Evolutionary conservation across 495 filamentous ascomycete genomes (phyloP), one percentile per base, ranked within the genome.

Genomic region (Xanthoparmelia taractica): DNA sequence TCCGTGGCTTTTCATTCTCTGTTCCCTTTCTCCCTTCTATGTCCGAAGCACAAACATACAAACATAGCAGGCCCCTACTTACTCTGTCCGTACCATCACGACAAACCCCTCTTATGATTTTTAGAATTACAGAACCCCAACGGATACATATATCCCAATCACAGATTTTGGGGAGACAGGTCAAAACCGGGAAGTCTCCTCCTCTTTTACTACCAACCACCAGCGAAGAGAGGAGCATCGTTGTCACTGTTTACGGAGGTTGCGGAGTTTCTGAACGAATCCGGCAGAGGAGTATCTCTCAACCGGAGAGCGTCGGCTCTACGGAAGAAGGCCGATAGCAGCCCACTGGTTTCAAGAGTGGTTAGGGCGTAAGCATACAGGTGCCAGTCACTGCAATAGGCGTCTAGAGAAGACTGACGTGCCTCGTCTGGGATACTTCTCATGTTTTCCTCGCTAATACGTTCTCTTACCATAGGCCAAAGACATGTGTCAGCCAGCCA

Each of bases 101-200:
- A n/a, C n/a, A n/a, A n/a, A n/a, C n/a, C n/a, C n/a, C n/a, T n/a
- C n/a, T n/a, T n/a, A n/a, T n/a, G n/a, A n/a, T n/a, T n/a, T n/a
- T n/a, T n/a, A n/a, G n/a, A n/a, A n/a, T n/a, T n/a, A n/a, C n/a
- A n/a, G n/a, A n/a, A n/a, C n/a, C n/a, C n/a, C n/a, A n/a, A n/a
- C n/a, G n/a, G n/a, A n/a, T n/a, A n/a, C n/a, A n/a, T n/a, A n/a
- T n/a, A n/a, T n/a, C n/a, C n/a, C n/a, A n/a, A n/a, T n/a, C n/a
- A 45, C 11, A 4, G 59, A 33, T n/a, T 23, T 18, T 34, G 25
- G 54, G 59, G 59, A 61, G 59, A 61, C 59, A 54, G 45, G 48
- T 45, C 45, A 47, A 29, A n/a, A 37, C 37, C 43, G 59, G 45
- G 59, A 48, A 52, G 59, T 61, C 59, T 61, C 43, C 59, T 33